Evolutionary conservation across 352 stramenopile genomes (phyloP).

Genomic region (Phytophthora crassamura): DNA sequence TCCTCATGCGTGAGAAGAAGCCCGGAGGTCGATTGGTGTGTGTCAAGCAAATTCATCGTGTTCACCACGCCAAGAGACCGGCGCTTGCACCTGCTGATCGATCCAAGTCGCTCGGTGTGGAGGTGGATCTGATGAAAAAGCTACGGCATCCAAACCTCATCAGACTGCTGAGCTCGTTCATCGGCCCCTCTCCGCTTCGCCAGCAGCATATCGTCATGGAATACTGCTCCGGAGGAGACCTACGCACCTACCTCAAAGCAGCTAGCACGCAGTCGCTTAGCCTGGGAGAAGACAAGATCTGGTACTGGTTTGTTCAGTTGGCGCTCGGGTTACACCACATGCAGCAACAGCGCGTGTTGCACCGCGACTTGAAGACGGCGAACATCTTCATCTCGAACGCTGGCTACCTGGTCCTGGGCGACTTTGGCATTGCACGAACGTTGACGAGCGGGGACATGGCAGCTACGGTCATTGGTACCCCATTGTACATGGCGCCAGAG

Average conservation of each 20-base stretch:
- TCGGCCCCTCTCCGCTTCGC: slow-evolving; percentile 10
- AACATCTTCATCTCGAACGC: slow-evolving; percentile 83
- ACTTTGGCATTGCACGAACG: slow-evolving; percentile 86
- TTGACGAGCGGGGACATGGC: slow-evolving; percentile 48
- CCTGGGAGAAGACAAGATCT: slow-evolving; percentile 74
- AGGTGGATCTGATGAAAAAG: slow-evolving; percentile 76
- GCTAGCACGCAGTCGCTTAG: slow-evolving; percentile 1
- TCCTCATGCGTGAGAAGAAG: slow-evolving; percentile 89
- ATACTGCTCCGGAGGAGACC: slow-evolving; percentile 88
- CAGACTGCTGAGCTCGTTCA: slow-evolving; percentile 78
- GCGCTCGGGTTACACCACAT: slow-evolving; percentile 90
- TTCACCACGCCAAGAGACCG: slow-evolving; percentile 32
- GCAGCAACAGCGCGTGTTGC: slow-evolving; percentile 78
- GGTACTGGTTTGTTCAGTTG: slow-evolving; percentile 93
- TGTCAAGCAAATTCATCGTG: slow-evolving; percentile 85
- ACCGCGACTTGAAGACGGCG: slow-evolving; percentile 93
- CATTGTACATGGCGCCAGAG: slow-evolving; percentile 91
- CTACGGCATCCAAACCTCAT: slow-evolving; percentile 93
- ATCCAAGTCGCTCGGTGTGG: slow-evolving; percentile 41
- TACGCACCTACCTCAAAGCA: slow-evolving; percentile 46
- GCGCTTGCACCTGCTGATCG: slow-evolving; percentile 1
- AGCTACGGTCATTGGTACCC: slow-evolving; percentile 87
- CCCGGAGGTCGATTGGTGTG: slow-evolving; percentile 73
- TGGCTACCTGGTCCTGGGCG: slow-evolving; percentile 85
- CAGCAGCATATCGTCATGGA: slow-evolving; percentile 92